Base-by-base conservation (phyloP, 140 eudicot genomes). In the Flaveria floridana region DNA sequence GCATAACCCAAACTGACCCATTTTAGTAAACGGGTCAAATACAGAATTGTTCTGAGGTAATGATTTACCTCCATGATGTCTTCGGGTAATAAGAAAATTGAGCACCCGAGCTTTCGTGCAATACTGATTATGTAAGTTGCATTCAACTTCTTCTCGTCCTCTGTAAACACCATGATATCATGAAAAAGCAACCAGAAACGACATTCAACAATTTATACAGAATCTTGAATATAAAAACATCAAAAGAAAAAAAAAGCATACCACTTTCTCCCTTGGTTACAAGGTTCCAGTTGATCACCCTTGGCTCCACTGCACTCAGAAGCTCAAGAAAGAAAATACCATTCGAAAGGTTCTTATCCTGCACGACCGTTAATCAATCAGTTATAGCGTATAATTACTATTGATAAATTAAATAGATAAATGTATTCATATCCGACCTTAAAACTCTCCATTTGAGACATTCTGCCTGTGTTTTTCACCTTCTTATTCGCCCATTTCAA, bases 241-340 rank as follows among this genome's bases (percentile, higher is more conserved):
- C 26, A 10, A 37, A 37, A 23, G 25, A 23, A 18, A 0, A 18
- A 28, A 3, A 7, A 39, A 61, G 4, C 86, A 74, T 84, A 89
- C 98, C 98, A 63, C 85, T 92, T 86, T 84, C 96, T 72, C 98
- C 98, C 92, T 89, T 92, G 65, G 95, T 86, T 30, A 87, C 97
- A 65, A 91, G 96, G 80, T 91, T 91, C 97, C 97, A 91, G 62
- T 91, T 91, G 73, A 91, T 94, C 66, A 91, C 97, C 64, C 97
- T 82, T 2, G 96, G 96, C 83, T 89, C 97, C 73, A 91, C 97
- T 0, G 97, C 91, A 72, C 96, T 89, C 34, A 91, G 83, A 76
- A 93, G 96, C 85, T 93, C 97, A 50, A 93, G 95, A 75, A 93
- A 93, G 82, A 87, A 93, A 52, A 93, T 77, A 70, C 98, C 98